Base-by-base conservation (phyloP, 192 early-diverging fungal species). In the Cetraspora pellucida region DNA sequence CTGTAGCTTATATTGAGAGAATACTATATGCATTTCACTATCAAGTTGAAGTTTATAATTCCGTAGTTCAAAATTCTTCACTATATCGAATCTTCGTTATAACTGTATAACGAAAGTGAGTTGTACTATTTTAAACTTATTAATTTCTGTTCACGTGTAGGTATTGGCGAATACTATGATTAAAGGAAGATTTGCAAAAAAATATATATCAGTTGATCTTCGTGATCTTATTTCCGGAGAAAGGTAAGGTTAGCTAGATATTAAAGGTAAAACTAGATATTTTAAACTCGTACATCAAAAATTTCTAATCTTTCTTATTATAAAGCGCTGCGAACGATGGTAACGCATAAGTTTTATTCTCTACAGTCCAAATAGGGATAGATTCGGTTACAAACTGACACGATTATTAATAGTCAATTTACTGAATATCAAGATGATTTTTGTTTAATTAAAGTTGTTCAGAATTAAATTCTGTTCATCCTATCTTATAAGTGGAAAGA, bases 121-220 rank as follows among this genome's bases (percentile, higher is more conserved):
- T 58, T 8, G 4, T 21, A 25, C 21, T 8, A 59, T 59, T 25
- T 25, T 21, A 21, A 6, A 25, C 8, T 59, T 14, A 59, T 11
- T 25, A 25, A 59, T 25, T 59, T 25, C 17, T 1, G 19, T n/a
- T 57, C 2, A 17, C 23, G 9, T 23, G 6, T 57, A 86, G 86
- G 79, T 88, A 19, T 78, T 98, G 43, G 93, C 95, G 59, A 97
- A 95, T 83, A 92, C 94, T 0, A 92, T 98, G 14, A 91, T 98
- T 14, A 92, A 93, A 74, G 96, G 96, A 46, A 83, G 88, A 49
- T 98, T 95, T 87, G 95, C 96, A 19, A 94, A 96, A 78, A 85
- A 89, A 61, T 89, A 94, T 64, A 91, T 98, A 37, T 91, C 95
- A 1, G 59, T 82, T 17, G 79, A 90, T 17, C 79, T 94, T 47